A percentile compares a stretch with the other conserved stretches of the same genome.
Evolutionary conservation across 192 early-diverging fungal genomes (phyloP).

Genomic region (Coemansia sp.): DNA sequence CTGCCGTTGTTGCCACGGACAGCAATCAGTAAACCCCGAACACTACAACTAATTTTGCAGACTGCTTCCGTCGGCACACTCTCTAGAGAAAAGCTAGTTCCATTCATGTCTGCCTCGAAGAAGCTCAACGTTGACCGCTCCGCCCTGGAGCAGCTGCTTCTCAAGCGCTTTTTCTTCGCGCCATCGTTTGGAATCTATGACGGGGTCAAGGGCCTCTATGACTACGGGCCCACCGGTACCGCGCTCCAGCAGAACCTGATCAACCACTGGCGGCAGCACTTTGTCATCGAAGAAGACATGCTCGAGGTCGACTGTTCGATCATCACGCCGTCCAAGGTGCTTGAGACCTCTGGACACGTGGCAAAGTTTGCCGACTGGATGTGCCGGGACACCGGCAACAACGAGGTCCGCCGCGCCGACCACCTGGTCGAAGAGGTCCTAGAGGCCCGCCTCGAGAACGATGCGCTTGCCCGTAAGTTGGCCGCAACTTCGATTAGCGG

Average conservation of each 20-base stretch:
- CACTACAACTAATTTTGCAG: slow-evolving; percentile 3
- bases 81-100: slow-evolving; percentile 21
- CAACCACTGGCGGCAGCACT: slow-evolving; percentile 89
- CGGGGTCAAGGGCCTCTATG: slow-evolving; percentile 94
- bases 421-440: slow-evolving; percentile 95
- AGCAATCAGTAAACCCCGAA: background rate
- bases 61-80: slow-evolving; percentile 6
- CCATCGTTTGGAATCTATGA: slow-evolving; percentile 95
- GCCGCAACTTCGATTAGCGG: slow-evolving; percentile 24
- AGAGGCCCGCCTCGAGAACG: slow-evolving; percentile 83
- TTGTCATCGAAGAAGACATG: slow-evolving; percentile 99
- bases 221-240: slow-evolving; percentile 93
- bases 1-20: background rate
- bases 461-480: slow-evolving; percentile 63
- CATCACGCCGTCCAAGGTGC: slow-evolving; percentile 91
- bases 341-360: slow-evolving; percentile 99
- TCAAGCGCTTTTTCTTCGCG: slow-evolving; percentile 94
- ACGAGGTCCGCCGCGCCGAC: slow-evolving; percentile 95
- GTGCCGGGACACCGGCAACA: slow-evolving; percentile 87
- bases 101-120: slow-evolving; percentile 25
- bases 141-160: slow-evolving; percentile 68
- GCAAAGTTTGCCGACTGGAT: slow-evolving; percentile 99
- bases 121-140: slow-evolving; percentile 57
- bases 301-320: slow-evolving; percentile 97
- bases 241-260: slow-evolving; percentile 91